phyloP scores from a whole-genome alignment of 1,139 yeast species.

The Candida labiduridarum region DNA sequence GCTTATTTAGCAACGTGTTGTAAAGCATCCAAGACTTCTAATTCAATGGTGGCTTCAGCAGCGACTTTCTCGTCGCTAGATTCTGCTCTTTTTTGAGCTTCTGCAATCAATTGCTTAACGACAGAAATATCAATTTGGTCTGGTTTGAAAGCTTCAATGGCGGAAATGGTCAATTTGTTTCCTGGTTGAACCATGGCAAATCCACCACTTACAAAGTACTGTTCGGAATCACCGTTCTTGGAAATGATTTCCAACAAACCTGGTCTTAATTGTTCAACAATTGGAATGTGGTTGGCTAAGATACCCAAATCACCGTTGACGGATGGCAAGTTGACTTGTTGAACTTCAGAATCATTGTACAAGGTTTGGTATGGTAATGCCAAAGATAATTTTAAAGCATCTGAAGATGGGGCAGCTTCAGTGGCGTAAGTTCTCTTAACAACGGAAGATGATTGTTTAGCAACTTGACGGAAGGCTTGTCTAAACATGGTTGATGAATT shows the following conservation, averaged over 20 bases:
- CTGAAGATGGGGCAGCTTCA: conserved; percentile 72
- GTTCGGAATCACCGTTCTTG: conserved; percentile 70
- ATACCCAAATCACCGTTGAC: conserved; percentile 97
- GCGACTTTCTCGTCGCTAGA: conserved; percentile 87
- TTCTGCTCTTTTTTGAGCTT: conserved; percentile 90
- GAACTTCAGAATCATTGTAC: conserved; percentile 53
- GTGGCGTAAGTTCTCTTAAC: conserved; percentile 89
- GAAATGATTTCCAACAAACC: conserved; percentile 93
- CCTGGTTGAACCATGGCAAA: conserved; percentile 97
- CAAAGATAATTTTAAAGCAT: conserved; percentile 82
- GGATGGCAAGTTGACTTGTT: conserved; percentile 96
- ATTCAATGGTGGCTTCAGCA: conserved; percentile 93
- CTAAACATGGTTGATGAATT: conserved; percentile 56
- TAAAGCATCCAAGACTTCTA: conserved; percentile 95
- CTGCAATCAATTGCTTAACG: conserved; percentile 80
- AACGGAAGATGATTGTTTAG: conserved; percentile 62
- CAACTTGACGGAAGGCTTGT: conserved; percentile 65
- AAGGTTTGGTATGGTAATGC: conserved; percentile 86
- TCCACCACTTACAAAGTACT: conserved; percentile 94
- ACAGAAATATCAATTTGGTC: conserved; percentile 84
- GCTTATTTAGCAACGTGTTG: conserved; percentile 81
- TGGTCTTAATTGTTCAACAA: conserved; percentile 94
- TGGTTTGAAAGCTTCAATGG: conserved; percentile 94
- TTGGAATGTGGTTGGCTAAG: conserved; percentile 97
- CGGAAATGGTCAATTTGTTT: conserved; percentile 85